Percentiles rank a stretch among this genome's conserved stretches.
These are phyloP conservation scores for Raphanus raphanistrum DNA, from an alignment of 345 rosid genomes.

Conservation along the genomic window DNA sequence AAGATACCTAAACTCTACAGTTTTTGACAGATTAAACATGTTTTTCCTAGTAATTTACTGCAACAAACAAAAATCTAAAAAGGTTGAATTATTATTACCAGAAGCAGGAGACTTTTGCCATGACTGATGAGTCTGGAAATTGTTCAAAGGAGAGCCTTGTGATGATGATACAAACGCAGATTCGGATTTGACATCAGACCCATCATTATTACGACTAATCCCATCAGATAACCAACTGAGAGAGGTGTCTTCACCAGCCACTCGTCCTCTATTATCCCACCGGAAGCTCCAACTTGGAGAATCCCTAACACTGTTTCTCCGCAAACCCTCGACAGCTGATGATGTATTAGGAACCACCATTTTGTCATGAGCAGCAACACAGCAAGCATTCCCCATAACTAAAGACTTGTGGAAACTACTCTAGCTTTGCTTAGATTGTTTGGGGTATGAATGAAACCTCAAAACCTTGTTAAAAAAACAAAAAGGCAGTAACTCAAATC, in stretches of 20 bases:
- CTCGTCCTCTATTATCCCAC: slow-evolving; percentile 92
- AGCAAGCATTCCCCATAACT: slow-evolving; percentile 91
- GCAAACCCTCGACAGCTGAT: slow-evolving; percentile 55
- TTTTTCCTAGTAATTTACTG: background rate
- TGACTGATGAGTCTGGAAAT: slow-evolving; percentile 46
- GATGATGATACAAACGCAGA: slow-evolving; percentile 66
- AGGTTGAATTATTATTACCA: slow-evolving; percentile 42
- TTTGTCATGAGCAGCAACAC: slow-evolving; percentile 90
- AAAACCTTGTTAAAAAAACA: background rate
- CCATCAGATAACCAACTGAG: slow-evolving; percentile 71
- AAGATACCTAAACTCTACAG: slow-evolving; percentile 10
- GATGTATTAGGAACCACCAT: slow-evolving; percentile 55
- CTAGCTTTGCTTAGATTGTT: too few relatives aligned
- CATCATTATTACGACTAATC: slow-evolving; percentile 52
- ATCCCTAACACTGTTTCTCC: slow-evolving; percentile 66
- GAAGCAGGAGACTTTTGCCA: slow-evolving; percentile 81
- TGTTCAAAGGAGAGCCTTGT: slow-evolving; percentile 59
- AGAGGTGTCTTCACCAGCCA: slow-evolving; percentile 85
- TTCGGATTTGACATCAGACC: slow-evolving; percentile 57
- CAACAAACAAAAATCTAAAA: background rate
- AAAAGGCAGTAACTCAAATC: background rate
- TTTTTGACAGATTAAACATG: slow-evolving; percentile 2
- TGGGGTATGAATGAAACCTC: slow-evolving; percentile 13
- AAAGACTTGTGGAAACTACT: background rate
- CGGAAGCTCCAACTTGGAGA: slow-evolving; percentile 93